Evolutionary conservation across 2,329 filamentous ascomycete genomes (phyloP).

Genomic region (Xylariales sp.): DNA sequence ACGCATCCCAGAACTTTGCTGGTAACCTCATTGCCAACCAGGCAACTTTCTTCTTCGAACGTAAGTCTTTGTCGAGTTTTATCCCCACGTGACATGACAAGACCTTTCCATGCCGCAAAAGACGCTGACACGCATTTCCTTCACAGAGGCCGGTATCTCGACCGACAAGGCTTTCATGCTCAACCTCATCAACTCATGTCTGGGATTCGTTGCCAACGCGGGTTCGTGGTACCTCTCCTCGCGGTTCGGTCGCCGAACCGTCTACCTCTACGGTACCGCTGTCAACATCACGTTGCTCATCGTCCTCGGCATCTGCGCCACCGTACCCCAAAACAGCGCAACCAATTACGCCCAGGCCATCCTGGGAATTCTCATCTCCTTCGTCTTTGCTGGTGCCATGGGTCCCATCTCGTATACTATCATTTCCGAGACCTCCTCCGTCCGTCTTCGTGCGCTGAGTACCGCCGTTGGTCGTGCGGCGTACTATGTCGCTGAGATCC

Average conservation of each 20-base stretch:
- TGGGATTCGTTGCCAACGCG: constrained; percentile 28
- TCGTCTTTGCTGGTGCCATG: constrained; percentile 29
- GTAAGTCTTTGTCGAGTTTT: too few relatives aligned
- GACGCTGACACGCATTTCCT: constrained; percentile 17
- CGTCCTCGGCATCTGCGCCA: constrained; percentile 29
- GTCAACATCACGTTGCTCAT: constrained; percentile 29
- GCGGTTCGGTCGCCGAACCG: constrained; percentile 34
- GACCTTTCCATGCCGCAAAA: too few relatives aligned
- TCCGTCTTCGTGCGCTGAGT: constrained; percentile 31
- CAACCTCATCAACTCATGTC: constrained; percentile 21
- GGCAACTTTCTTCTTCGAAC: constrained; percentile 54
- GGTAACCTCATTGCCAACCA: constrained; percentile 60
- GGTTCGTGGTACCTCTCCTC: constrained; percentile 28
- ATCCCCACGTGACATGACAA: too few relatives aligned
- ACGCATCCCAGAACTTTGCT: constrained; percentile 55
- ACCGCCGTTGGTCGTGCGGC: constrained; percentile 32
- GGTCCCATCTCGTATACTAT: constrained; percentile 33
- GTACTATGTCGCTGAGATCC: constrained; percentile 36
- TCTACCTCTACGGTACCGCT: constrained; percentile 31
- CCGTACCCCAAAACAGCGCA: constrained; percentile 21
- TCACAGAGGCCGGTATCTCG: constrained; percentile 15
- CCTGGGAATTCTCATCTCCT: constrained; percentile 33
- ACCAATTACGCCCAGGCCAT: constrained; percentile 33
- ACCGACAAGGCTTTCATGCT: constrained; percentile 17
- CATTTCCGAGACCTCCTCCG: constrained; percentile 31